Evolutionary conservation across 352 stramenopile species (phyloP), one percentile per base, ranked within the genome.

Genomic region (Pythium graminicola): DNA sequence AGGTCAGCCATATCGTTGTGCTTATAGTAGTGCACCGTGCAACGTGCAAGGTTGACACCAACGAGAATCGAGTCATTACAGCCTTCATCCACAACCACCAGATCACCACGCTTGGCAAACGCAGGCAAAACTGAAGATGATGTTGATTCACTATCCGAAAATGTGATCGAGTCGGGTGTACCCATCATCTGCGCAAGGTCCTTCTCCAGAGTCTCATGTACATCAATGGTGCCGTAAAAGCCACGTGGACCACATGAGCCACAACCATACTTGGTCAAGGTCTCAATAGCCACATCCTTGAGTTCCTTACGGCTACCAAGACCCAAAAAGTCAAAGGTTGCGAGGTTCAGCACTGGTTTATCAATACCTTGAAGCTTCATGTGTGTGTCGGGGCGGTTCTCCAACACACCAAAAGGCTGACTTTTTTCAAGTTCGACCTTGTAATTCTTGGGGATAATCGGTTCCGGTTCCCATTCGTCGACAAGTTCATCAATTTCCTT

Each of bases 1-100:
- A 99, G 75, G 64, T 99, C 95, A 11, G 89, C 81, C 63, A 98
- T 82, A 69, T 99, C 95, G 70, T 99, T 99, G 79, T 99, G 97
- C 61, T 96, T 94, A 76, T 98, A 99, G 68, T 92, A 97, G 20
- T 91, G 61, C 6, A 98, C 83, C 24, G 92, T 97, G 54, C 90
- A 96, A 36, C 97, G 81, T 22, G 83, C 93, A 16, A 99, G 73
- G 49, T 86, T 93, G 32, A 96, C 86, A n/a, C 96, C 97, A 8
- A 86, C 76, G 38, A 88, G 62, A 17, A 99, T 83, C 43, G 95
- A 91, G 64, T 99, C 95, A 47, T 98, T 97, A 42, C 96, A 89
- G 29, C 86, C 95, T 57, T 98, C 88, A 65, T 99, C 96, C 16
- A 98, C 86, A 28, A 99, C 74, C 31, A 99, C 81, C 16, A 99